Percentiles rank a stretch among this genome's conserved stretches.
These are phyloP conservation scores for Paraconiothyrium brasiliense DNA, from an alignment of 2,329 filamentous ascomycete species.

Conservation along the genomic window DNA sequence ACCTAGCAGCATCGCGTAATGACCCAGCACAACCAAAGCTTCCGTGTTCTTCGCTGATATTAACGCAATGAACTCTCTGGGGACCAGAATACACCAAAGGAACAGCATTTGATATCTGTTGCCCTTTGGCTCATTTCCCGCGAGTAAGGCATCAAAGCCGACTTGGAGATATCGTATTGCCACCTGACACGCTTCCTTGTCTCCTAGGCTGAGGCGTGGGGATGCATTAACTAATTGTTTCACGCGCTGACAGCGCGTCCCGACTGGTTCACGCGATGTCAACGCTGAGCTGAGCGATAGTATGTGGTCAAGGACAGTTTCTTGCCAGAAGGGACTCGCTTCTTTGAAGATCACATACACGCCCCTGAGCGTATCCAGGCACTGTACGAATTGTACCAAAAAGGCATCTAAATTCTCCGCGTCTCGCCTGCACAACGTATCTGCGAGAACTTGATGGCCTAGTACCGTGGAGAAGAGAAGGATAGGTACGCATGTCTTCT, in stretches of 20 bases:
- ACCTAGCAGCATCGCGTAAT: constrained; percentile 62
- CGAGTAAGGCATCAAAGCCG: constrained; percentile 30
- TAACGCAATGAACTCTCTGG: constrained; percentile 47
- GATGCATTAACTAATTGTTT: constrained; percentile 29
- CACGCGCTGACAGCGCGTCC: constrained; percentile 32
- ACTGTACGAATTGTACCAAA: constrained; percentile 42
- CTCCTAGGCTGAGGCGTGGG: constrained; percentile 22
- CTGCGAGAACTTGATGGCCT: constrained; percentile 48
- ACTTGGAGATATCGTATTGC: constrained; percentile 37
- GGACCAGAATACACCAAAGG: constrained; percentile 50
- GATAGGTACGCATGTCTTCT: constrained; percentile 43
- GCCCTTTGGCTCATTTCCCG: constrained; percentile 7
- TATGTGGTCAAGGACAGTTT: constrained; percentile 38
- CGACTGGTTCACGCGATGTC: constrained; percentile 29
- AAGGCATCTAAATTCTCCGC: constrained; percentile 34
- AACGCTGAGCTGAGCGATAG: constrained; percentile 28
- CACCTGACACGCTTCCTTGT: constrained; percentile 35
- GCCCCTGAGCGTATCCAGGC: constrained; percentile 31
- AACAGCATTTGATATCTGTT: constrained; percentile 39
- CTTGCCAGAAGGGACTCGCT: constrained; percentile 38
- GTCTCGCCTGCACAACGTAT: constrained; percentile 39
- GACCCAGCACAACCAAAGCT: constrained; percentile 59
- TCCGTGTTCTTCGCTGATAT: constrained; percentile 51
- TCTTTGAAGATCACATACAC: constrained; percentile 27
- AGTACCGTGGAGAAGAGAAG: constrained; percentile 49